Evolutionary conservation across 768 basidiomycete species (phyloP), one percentile per base, ranked within the genome.

Genomic region (Filobasidium floriforme): DNA sequence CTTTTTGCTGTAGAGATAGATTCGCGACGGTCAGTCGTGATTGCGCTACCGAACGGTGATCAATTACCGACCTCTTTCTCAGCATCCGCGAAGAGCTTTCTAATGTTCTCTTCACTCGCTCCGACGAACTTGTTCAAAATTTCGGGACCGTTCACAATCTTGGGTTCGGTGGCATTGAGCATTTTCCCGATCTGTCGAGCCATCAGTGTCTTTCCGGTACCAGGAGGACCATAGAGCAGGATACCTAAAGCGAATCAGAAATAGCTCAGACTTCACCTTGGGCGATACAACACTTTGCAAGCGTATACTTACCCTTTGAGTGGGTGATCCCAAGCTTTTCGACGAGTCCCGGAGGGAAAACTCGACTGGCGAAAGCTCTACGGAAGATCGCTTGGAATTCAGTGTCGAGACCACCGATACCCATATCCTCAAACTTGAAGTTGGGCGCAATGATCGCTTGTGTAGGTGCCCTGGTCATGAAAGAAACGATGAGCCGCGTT

Each of bases 401-500:
- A 9, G 85, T 82, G 77, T 99, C 96, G 41, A 99, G 82, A 73
- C 96, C 96, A 74, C 96, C 96, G 73, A 99, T 98, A 19, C 96
- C 96, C 94, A 99, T 98, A 77, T 99, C 96, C 74, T 94, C 90
- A 69, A 99, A 99, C 79, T 96, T 98, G 85, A 99, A 99, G 80
- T 97, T 97, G 1, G 96, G 92, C 0, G 92, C 87, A 11, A 99
- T 84, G 71, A 99, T 94, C 0, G 96, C 92, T 76, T 97, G 98
- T 7, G 92, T 86, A 6, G 92, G 87, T 0, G 90, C 86, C 72
- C 91, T 93, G 66, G 19, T 59, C 59, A 26, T 7, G 67, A 41
- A 28, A 60, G n/a, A 32, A 32, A n/a, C 14, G 22, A 44, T 14
- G 9, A 19, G n/a, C 15, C 41, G 52, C 40, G 19, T 9, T 12